Evolutionary conservation across 768 basidiomycete genomes (phyloP).

Genomic region (Tylopilus rubrobrunneus): DNA sequence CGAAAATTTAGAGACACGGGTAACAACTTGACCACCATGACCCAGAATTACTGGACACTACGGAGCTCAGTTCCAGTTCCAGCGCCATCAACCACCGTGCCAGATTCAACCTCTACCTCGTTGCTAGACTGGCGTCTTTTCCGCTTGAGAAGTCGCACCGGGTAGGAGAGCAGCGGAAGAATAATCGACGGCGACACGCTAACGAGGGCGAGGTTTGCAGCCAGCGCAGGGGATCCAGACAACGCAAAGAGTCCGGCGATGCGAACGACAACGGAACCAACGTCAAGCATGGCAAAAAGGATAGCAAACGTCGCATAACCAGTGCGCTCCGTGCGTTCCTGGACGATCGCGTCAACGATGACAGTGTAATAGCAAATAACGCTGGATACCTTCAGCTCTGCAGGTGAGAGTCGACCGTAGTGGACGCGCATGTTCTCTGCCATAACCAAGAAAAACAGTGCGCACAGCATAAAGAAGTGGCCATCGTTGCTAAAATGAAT

Average conservation of each 20-base stretch:
- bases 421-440: conserved; percentile 17
- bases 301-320: conserved; percentile 16
- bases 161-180: conserved; percentile 2
- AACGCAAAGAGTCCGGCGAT: conserved; percentile 9
- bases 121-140: not conserved
- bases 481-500: conserved; percentile 13
- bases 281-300: conserved; percentile 16
- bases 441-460: conserved; percentile 14
- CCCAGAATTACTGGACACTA: not conserved
- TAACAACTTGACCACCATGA: not conserved
- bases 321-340: conserved; percentile 13
- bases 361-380: not conserved
- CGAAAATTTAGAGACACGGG: not conserved
- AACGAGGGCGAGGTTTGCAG: conserved; percentile 8
- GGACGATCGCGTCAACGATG: not conserved
- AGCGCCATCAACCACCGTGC: not conserved
- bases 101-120: conserved; percentile 4
- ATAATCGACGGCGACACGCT: conserved; percentile 6
- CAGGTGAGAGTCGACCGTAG: conserved; percentile 22
- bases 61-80: not conserved
- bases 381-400: conserved; percentile 18
- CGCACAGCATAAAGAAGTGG: conserved; percentile 10
- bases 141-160: not conserved
- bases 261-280: conserved; percentile 19
- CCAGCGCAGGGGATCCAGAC: conserved; percentile 12